A percentile compares a stretch with the other conserved stretches of the same genome.
These are phyloP conservation scores for Brettanomyces anomalus DNA, from an alignment of 805 yeast genomes.

Conservation along the genomic window DNA sequence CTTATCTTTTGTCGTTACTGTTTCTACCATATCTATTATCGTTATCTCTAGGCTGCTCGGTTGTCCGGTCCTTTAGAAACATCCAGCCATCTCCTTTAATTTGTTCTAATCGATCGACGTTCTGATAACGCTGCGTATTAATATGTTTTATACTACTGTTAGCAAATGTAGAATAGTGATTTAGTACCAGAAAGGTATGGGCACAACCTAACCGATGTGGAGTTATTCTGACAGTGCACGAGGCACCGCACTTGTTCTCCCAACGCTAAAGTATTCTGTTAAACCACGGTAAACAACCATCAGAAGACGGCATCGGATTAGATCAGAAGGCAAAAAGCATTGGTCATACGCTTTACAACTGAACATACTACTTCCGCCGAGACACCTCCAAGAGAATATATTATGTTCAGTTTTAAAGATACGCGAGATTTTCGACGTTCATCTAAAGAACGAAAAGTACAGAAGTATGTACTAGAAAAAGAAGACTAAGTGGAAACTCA, in stretches of 20 bases:
- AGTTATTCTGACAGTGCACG: slow-evolving; percentile 3
- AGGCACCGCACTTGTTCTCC: slow-evolving; percentile 4
- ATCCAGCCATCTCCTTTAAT: too few relatives aligned
- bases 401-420: too few relatives aligned
- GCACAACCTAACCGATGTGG: slow-evolving; percentile 5
- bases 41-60: not conserved
- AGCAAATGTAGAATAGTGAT: slow-evolving; percentile 8
- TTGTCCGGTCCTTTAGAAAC: too few relatives aligned
- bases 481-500: too few relatives aligned
- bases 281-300: not conserved
- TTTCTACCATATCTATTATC: not conserved
- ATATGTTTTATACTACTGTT: not conserved
- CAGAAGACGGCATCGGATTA: not conserved
- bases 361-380: not conserved
- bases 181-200: slow-evolving; percentile 4
- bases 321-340: slow-evolving; percentile 3
- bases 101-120: too few relatives aligned
- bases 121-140: too few relatives aligned
- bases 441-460: too few relatives aligned
- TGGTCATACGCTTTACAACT: not conserved
- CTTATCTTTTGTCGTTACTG: not conserved
- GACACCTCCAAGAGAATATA: too few relatives aligned
- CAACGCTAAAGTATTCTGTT: slow-evolving; percentile 8
- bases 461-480: too few relatives aligned
- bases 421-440: too few relatives aligned